Conservation (phyloP, 805 yeast genomes). For the Lipomyces starkeyi region DNA sequence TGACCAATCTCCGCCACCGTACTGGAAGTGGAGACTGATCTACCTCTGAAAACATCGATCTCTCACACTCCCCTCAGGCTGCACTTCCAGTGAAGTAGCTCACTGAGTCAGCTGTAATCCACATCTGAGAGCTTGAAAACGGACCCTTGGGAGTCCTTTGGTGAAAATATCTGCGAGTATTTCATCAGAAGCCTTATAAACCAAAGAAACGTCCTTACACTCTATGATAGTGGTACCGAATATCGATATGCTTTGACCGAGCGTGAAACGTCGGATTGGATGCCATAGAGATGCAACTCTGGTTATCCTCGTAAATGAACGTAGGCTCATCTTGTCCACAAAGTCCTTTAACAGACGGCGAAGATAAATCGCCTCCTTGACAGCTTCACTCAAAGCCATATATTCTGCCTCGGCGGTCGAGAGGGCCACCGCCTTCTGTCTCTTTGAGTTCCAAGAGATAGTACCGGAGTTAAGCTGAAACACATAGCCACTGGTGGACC, state of each 20-base stretch:
- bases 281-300: neutral
- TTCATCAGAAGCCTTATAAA: neutral
- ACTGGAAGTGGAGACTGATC: neutral
- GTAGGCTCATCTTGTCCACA: neutral
- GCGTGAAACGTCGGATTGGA: neutral
- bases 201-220: neutral
- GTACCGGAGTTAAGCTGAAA: neutral
- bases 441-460: neutral
- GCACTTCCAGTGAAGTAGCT: too few relatives aligned
- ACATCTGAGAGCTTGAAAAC: neutral
- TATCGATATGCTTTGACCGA: neutral
- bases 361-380: neutral
- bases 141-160: neutral
- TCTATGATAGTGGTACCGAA: neutral
- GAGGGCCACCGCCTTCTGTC: neutral
- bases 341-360: neutral
- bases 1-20: too few relatives aligned
- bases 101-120: too few relatives aligned
- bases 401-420: constrained; percentile 5
- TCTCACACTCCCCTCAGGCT: neutral
- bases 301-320: neutral
- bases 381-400: neutral
- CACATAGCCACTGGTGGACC: neutral
- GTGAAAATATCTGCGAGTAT: neutral
- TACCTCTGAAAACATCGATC: neutral